These are phyloP conservation scores for Boletales sp. DNA, from an alignment of 768 basidiomycete species.

Conservation along the genomic window DNA sequence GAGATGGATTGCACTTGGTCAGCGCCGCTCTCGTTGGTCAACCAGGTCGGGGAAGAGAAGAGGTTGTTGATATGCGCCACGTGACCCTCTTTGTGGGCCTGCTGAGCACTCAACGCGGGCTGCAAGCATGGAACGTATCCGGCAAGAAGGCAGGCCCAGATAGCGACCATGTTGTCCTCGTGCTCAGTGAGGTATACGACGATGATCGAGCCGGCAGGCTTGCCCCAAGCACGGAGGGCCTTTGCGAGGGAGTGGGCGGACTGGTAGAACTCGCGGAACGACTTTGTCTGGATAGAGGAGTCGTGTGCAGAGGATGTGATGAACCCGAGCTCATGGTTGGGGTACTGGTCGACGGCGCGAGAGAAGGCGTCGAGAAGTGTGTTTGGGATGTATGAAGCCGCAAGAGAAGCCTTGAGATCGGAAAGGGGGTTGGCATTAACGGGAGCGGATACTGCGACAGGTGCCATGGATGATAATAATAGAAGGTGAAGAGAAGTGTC, in stretches of 20 bases:
- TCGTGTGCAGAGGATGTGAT: conserved; percentile 28
- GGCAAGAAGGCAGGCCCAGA: conserved; percentile 30
- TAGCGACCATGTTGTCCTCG: conserved; percentile 31
- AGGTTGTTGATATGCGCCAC: conserved; percentile 28
- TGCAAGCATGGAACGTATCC: conserved; percentile 32
- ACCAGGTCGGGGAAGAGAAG: conserved; percentile 29
- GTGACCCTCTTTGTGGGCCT: conserved; percentile 29
- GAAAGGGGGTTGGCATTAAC: neutral
- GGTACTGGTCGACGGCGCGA: conserved; percentile 19
- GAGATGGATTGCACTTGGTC: conserved; percentile 16
- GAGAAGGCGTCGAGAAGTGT: conserved; percentile 24
- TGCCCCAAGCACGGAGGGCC: conserved; percentile 10
- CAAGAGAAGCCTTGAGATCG: conserved; percentile 14
- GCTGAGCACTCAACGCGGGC: conserved; percentile 32
- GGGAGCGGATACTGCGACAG: neutral
- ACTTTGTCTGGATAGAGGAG: conserved; percentile 25
- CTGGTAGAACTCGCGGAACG: conserved; percentile 19
- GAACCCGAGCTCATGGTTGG: conserved; percentile 24
- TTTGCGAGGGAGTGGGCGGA: neutral
- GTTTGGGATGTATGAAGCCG: conserved; percentile 2
- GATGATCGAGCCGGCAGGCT: conserved; percentile 24
- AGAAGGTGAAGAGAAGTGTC: no score
- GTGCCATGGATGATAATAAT: no score
- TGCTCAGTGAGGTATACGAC: conserved; percentile 31
- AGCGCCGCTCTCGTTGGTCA: conserved; percentile 24